Evolutionary conservation across 73 alveolate genomes (phyloP), one percentile per base, ranked within the genome.

Genomic region (Symbiodinium natans): DNA sequence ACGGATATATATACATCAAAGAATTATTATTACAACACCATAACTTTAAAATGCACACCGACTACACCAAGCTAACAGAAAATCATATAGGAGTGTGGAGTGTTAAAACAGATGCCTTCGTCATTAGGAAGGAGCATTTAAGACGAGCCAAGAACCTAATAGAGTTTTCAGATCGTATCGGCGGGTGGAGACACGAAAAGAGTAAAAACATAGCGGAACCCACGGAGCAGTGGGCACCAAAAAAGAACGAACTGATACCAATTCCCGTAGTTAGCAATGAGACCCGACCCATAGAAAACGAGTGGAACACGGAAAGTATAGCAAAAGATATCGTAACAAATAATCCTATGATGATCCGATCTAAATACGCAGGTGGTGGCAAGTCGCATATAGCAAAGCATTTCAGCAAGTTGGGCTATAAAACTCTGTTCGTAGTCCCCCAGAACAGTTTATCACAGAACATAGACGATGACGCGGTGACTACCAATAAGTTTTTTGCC

Each of bases 101-200:
- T 42, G 74, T 83, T 13, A 83, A 83, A 41, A 83, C 75, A n/a
- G 92, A 83, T 83, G 92, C 93, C 42, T 11, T 85, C 42, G 46
- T 33, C 36, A 85, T 85, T 7, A 41, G 80, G 9, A 43, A 46
- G 34, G 19, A 42, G 33, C 80, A 43, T 15, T 27, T 85, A 13
- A 85, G 33, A 3, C 41, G 43, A 27, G 93, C 93, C 5, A 42
- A 27, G 48, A 42, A 46, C 34, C 46, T n/a, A 42, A 31, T 85
- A 85, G 46, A 46, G 15, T 48, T 85, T 85, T 27, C n/a, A 33
- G 80, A n/a, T n/a, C n/a, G n/a, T n/a, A n/a, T n/a, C n/a, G n/a
- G n/a, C n/a, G n/a, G n/a, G n/a, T n/a, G n/a, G n/a, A n/a, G n/a
- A n/a, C n/a, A n/a, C n/a, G n/a, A n/a, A n/a, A n/a, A n/a, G n/a